phyloP scores from a whole-genome alignment of 352 stramenopile species.

The Aphanomyces invadans region DNA sequence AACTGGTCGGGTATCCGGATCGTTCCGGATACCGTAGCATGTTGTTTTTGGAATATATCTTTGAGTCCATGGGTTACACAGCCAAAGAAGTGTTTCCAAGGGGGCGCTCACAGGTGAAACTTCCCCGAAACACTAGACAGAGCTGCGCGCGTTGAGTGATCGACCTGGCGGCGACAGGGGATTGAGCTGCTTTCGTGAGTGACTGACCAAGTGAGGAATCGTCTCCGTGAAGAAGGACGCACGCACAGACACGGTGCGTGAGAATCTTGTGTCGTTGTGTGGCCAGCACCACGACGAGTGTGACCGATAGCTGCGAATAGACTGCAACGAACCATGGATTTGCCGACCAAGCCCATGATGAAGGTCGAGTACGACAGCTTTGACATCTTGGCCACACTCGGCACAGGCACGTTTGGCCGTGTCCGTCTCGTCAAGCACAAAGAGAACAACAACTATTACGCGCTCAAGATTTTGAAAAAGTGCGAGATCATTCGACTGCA shows the following conservation, averaged over 20 bases:
- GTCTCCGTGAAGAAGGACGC: constrained; percentile 2
- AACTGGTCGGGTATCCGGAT: neutral
- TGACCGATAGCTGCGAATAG: neutral
- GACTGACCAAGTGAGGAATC: neutral
- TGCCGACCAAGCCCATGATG: constrained; percentile 17
- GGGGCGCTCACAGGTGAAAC: constrained; percentile 20
- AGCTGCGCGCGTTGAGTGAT: neutral
- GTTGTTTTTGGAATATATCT: constrained; percentile 20
- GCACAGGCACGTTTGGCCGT: constrained; percentile 84
- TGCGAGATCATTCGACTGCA: constrained; percentile 82
- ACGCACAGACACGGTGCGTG: neutral
- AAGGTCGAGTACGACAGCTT: constrained; percentile 44
- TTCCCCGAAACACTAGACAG: neutral
- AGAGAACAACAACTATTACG: constrained; percentile 51
- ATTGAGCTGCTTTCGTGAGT: neutral
- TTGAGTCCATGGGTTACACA: neutral
- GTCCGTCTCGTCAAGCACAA: constrained; percentile 77
- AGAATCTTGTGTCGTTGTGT: neutral
- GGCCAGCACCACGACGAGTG: neutral
- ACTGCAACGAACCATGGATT: constrained; percentile 3
- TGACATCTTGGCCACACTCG: constrained; percentile 66
- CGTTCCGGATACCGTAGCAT: constrained; percentile 5
- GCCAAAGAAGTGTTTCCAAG: constrained; percentile 22
- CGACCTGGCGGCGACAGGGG: no score
- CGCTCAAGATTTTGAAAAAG: constrained; percentile 91